These are phyloP conservation scores for Globisporangium acanthophoron DNA, from an alignment of 352 stramenopile species.

Conservation along the genomic window DNA sequence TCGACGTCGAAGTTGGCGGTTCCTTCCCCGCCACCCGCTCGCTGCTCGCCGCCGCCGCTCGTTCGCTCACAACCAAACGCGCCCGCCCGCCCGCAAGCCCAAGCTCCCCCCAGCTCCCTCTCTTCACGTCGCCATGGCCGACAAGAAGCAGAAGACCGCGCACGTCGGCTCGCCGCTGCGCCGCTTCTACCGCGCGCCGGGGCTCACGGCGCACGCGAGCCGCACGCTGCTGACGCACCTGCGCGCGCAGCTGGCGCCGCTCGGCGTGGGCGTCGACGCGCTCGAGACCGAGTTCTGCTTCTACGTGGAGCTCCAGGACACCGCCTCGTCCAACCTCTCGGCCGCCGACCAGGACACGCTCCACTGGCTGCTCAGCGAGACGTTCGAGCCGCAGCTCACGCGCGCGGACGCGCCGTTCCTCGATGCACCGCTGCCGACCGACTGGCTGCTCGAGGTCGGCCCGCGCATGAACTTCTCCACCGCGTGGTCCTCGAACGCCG, in stretches of 20 bases:
- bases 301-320: constrained; percentile 87
- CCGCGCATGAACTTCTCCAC: constrained; percentile 98
- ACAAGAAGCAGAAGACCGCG: constrained; percentile 73
- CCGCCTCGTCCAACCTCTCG: constrained; percentile 22
- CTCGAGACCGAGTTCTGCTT: constrained; percentile 96
- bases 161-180: constrained; percentile 34
- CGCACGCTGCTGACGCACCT: constrained; percentile 1
- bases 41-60: neutral
- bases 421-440: constrained; percentile 9
- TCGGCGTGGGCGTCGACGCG: constrained; percentile 27
- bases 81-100: constrained; percentile 1
- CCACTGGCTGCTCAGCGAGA: constrained; percentile 96
- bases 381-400: constrained; percentile 91
- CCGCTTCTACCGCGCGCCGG: constrained; percentile 75
- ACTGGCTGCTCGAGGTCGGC: constrained; percentile 94
- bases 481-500: constrained; percentile 97
- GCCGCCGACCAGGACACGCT: constrained; percentile 65
- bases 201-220: constrained; percentile 56
- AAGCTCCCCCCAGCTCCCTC: neutral
- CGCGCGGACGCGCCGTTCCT: constrained; percentile 56
- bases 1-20: neutral
- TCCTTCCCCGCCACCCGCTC: neutral
- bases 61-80: constrained; percentile 13
- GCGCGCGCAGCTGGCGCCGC: neutral
- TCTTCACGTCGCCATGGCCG: constrained; percentile 12